Evolutionary conservation across 169 alveolate genomes (phyloP), one percentile per base, ranked within the genome.

Genomic region (Plasmodium falciparum): DNA sequence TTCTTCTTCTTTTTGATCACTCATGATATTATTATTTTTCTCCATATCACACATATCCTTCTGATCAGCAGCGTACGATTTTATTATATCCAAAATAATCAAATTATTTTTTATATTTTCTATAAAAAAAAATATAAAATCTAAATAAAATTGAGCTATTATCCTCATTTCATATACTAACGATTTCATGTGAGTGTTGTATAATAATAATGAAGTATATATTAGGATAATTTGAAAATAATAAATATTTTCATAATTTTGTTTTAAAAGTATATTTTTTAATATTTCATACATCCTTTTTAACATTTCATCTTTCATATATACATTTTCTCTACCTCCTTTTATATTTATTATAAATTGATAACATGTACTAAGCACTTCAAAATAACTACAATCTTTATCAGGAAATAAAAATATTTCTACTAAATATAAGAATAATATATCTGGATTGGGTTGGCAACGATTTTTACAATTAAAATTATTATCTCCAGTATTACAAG

Each of bases 51-150:
- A 26, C 39, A 9, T 3, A 45, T 49, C 26, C 17, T 20, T 71
- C 43, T 29, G 13, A 24, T 52, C 74, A 29, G 33, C 56, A 8
- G 70, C 83, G 45, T 73, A 86, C 0, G 92, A 65, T 56, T 86
- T 76, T 39, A 86, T 62, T 59, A 86, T 72, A 52, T 86, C 76
- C 76, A 86, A 59, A 39, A 86, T 86, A 17, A 73, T 86, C 66
- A 86, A 86, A 86, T 73, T 86, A 33, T 86, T 86, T 73, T 86
- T 86, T 86, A 86, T 72, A 54, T 86, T 86, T 33, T 86, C 92
- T 72, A 86, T 86, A 62, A 86, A 86, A 45, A 86, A 86, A 86
- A 52, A 86, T 9, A 86, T 59, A 71, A 70, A 70, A 39, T 86
- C 92, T 39, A 86, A 52, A 67, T 71, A 86, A 61, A 65, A 86